Conservation (phyloP, 495 filamentous ascomycete species). For the Trichoderma reesei region DNA sequence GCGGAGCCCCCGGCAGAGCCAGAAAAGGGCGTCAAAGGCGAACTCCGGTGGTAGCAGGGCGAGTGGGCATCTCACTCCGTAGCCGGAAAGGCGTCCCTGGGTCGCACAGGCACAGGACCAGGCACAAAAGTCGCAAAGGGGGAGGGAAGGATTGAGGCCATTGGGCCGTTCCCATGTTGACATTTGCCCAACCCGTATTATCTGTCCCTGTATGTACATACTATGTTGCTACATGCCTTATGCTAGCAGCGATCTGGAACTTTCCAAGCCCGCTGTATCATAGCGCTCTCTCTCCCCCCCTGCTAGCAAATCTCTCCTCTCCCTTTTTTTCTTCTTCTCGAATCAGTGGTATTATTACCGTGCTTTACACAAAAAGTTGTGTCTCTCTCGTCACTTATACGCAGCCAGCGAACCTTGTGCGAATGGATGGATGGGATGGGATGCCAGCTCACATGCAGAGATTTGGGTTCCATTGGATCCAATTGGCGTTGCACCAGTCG, state of each 20-base stretch:
- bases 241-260: slow-evolving; percentile 6
- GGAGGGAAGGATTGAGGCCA: neutral
- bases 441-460: neutral
- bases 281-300: slow-evolving; percentile 1
- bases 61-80: slow-evolving; percentile 5
- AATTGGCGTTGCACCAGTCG: neutral
- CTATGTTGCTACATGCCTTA: no score
- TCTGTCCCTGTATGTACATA: neutral
- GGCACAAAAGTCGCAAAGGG: neutral
- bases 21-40: slow-evolving; percentile 33
- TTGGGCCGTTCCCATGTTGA: slow-evolving; percentile 4
- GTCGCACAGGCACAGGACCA: neutral
- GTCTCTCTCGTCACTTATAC: no score
- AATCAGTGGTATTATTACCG: no score
- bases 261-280: slow-evolving; percentile 5
- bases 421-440: neutral
- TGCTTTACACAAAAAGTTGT: no score
- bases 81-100: neutral
- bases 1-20: slow-evolving; percentile 30
- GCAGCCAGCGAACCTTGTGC: no score
- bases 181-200: slow-evolving; percentile 4
- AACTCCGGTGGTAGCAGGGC: slow-evolving; percentile 32
- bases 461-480: no score
- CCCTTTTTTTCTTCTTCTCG: no score
- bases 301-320: slow-evolving; percentile 3